Evolutionary conservation across 352 stramenopile species (phyloP).

Genomic region (Globisporangium cylindrosporum): DNA sequence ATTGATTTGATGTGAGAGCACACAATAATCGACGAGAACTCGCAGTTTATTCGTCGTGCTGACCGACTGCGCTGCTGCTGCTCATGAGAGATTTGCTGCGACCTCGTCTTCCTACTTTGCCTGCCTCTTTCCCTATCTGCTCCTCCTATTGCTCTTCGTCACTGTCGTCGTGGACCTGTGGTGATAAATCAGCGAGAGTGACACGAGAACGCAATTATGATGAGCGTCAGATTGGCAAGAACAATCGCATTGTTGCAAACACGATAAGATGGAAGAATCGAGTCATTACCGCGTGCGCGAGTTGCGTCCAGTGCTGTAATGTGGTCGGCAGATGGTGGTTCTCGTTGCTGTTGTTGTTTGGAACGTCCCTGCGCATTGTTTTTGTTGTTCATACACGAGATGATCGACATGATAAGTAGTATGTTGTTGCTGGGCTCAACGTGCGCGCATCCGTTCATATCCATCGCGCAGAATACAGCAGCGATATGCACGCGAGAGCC

Average conservation of each 20-base stretch:
- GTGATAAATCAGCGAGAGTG: not conserved
- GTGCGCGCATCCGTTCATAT: not conserved
- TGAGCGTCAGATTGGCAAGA: not conserved
- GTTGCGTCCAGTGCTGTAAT: slow-evolving; percentile 49
- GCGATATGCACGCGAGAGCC: slow-evolving; percentile 1
- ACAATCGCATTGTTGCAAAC: slow-evolving; percentile 16
- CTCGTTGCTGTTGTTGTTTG: slow-evolving; percentile 50
- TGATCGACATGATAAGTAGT: not conserved
- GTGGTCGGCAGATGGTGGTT: slow-evolving; percentile 45
- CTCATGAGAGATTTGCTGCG: not conserved
- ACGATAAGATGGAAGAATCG: not conserved
- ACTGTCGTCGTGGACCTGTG: slow-evolving; percentile 10
- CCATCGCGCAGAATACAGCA: not conserved
- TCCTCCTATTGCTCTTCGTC: not conserved
- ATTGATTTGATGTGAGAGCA: too few species aligned
- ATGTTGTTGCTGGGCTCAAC: not conserved
- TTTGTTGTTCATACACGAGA: not conserved
- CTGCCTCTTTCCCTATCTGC: not conserved
- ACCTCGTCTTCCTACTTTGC: not conserved
- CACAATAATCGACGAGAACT: not conserved
- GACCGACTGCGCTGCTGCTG: too few species aligned
- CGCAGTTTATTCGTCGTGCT: not conserved
- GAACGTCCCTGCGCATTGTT: slow-evolving; percentile 41
- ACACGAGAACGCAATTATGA: too few species aligned
- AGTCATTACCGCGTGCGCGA: slow-evolving; percentile 48